Evolutionary conservation across 768 basidiomycete genomes (phyloP).

Genomic region (Aureoboletus auriporus): DNA sequence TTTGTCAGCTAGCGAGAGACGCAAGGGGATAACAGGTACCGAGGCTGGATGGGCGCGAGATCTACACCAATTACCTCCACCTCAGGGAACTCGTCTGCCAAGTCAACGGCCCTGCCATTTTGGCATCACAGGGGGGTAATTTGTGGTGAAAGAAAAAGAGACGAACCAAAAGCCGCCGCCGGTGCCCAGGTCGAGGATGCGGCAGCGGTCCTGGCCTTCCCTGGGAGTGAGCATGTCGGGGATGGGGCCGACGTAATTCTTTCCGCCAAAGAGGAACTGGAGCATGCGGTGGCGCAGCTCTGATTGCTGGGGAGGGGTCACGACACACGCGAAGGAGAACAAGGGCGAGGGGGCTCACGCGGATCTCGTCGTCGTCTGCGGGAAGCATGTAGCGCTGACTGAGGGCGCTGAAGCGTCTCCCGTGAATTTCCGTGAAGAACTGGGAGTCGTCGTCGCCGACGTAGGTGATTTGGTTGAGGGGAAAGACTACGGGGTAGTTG

Average conservation of each 20-base stretch:
- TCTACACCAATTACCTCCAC: constrained; percentile 68
- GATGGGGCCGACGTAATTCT: constrained; percentile 65
- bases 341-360: constrained; percentile 32
- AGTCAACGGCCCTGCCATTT: constrained; percentile 57
- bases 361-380: constrained; percentile 62
- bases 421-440: constrained; percentile 53
- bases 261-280: constrained; percentile 62
- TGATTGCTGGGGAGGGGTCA: constrained; percentile 44
- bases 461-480: constrained; percentile 33
- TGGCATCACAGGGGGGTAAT: not conserved
- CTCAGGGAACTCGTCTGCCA: constrained; percentile 67
- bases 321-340: not conserved
- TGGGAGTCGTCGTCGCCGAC: constrained; percentile 43
- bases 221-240: constrained; percentile 45
- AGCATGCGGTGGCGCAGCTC: constrained; percentile 61
- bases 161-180: constrained; percentile 60
- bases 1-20: constrained; percentile 7
- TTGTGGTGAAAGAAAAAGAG: not conserved
- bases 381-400: constrained; percentile 60
- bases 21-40: constrained; percentile 36
- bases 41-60: constrained; percentile 69
- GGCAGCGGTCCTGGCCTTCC: constrained; percentile 28
- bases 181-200: constrained; percentile 66
- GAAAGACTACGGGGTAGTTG: constrained; percentile 30
- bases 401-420: constrained; percentile 51